Evolutionary conservation across 2,329 filamentous ascomycete species (phyloP), one percentile per base, ranked within the genome.

Genomic region (Bisporella sp.): DNA sequence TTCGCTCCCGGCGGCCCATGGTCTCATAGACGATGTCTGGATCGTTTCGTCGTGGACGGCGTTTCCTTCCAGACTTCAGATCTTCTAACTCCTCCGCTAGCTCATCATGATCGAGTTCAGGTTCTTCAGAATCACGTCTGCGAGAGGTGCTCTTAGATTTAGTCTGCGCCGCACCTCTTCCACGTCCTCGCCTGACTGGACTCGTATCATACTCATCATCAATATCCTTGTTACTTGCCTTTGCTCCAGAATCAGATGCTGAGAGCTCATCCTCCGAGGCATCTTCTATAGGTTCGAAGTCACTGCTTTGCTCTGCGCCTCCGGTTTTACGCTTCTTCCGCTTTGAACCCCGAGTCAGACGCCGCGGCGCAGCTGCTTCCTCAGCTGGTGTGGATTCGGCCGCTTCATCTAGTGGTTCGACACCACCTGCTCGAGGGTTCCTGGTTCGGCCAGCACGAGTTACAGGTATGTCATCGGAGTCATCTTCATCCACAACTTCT

Each of bases 51-150:
- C 78, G 55, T 7, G 43, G 47, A 57, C 71, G 68, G 49, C 77
- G 74, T 30, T 63, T 57, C 43, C 77, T 73, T 47, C 51, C 46
- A n/a, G 52, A 12, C 57, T 78, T 72, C 43, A 86, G 71, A 52
- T 86, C 81, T 54, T 81, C 74, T 11, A 82, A 73, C 63, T 87
- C 83, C 65, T 84, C 81, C 5, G 79, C 80, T 47, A 86, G 67
- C 61, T 87, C 83, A 51, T 85, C 78, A 46, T 77, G 68, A 57
- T 86, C 81, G 13, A 84, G 72, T 41, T 77, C 75, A 68, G 73
- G 73, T 62, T 59, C 83, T 56, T 74, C 82, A 41, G 76, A 77
- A 8, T 66, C 68, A 9, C 69, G 70, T 33, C 71, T 73, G 40
- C 74, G 73, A n/a, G 64, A 65, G 52, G 66, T 72, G 51, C 72